Percentiles rank a stretch among this genome's conserved stretches.
Evolutionary conservation across 2,329 filamentous ascomycete genomes (phyloP).

Genomic region (Aspergillus quadrilineatus): DNA sequence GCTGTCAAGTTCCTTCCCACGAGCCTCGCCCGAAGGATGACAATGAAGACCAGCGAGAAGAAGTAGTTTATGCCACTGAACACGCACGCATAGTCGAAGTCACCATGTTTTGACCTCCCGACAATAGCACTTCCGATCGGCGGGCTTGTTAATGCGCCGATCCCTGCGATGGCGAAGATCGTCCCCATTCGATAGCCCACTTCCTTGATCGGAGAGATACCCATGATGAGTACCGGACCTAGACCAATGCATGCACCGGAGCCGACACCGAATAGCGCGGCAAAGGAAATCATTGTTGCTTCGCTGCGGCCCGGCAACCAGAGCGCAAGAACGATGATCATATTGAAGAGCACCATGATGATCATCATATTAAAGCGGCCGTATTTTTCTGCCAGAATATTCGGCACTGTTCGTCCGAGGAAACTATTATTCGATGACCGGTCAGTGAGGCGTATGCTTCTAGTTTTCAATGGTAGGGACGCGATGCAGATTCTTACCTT

Average conservation of each 20-base stretch:
- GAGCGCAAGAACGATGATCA: conserved; percentile 14
- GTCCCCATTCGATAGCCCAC: conserved; percentile 22
- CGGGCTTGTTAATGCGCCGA: conserved; percentile 63
- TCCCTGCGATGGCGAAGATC: conserved; percentile 48
- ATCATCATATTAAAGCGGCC: conserved; percentile 24
- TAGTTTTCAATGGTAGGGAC: neutral
- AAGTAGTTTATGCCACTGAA: neutral
- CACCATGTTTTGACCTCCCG: neutral
- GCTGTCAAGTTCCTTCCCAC: neutral
- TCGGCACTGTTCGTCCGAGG: conserved; percentile 20
- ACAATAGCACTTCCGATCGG: conserved; percentile 58
- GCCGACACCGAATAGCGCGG: conserved; percentile 24
- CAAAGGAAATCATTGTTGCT: conserved; percentile 21
- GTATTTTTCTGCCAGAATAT: conserved; percentile 18
- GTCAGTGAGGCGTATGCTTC: neutral
- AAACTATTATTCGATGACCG: conserved; percentile 1
- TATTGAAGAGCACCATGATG: conserved; percentile 9
- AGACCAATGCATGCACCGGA: conserved; percentile 21
- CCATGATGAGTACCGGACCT: conserved; percentile 18
- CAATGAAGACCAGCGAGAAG: neutral
- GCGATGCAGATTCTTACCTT: neutral
- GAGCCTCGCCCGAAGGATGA: neutral
- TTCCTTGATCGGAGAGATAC: conserved; percentile 16
- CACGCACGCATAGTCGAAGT: neutral
- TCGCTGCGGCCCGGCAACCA: conserved; percentile 17